Conservation (phyloP, 192 early-diverging fungal genomes). For the Entrophospora sp. region DNA sequence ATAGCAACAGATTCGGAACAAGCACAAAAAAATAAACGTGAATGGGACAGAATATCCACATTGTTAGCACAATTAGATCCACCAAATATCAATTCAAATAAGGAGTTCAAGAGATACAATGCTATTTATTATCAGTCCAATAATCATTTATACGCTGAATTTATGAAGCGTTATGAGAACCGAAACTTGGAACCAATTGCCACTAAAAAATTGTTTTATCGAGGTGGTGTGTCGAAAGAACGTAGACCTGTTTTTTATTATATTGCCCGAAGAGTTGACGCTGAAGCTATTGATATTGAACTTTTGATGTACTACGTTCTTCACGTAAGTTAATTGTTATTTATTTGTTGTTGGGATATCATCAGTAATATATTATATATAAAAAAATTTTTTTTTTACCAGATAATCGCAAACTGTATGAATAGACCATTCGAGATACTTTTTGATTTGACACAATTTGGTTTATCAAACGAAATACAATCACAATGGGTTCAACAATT, state of each 20-base stretch:
- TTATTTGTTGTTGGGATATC: neutral
- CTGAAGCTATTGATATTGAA: conserved; percentile 79
- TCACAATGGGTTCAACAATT: conserved; percentile 70
- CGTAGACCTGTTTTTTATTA: conserved; percentile 77
- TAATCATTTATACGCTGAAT: conserved; percentile 48
- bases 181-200: conserved; percentile 55
- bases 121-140: conserved; percentile 33
- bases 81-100: conserved; percentile 53
- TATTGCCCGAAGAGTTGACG: conserved; percentile 67
- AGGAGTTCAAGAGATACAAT: conserved; percentile 28
- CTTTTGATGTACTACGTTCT: conserved; percentile 66
- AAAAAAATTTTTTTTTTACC: neutral
- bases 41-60: conserved; percentile 73
- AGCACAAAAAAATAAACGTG: conserved; percentile 45
- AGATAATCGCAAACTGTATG: conserved; percentile 55
- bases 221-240: conserved; percentile 67
- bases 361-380: neutral
- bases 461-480: conserved; percentile 68
- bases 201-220: conserved; percentile 72
- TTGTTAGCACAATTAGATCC: conserved; percentile 80
- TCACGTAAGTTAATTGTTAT: conserved; percentile 38
- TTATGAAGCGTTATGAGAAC: conserved; percentile 61
- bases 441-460: conserved; percentile 76
- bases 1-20: conserved; percentile 1
- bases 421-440: conserved; percentile 70